Evolutionary conservation across 805 yeast species (phyloP).

Genomic region (Myxozyma monticola): DNA sequence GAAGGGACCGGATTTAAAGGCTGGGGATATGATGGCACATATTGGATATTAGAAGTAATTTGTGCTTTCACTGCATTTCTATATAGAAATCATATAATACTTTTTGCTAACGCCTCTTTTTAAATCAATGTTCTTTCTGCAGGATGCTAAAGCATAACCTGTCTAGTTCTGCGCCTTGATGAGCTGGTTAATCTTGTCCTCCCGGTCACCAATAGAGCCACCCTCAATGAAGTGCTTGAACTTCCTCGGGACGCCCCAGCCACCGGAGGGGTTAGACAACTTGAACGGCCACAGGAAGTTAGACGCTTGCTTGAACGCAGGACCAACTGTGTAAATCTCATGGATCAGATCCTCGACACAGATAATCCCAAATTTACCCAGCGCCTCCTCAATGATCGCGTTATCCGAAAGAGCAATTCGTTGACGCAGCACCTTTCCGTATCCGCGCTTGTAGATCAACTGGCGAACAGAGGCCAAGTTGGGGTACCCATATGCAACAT

Average conservation of each 20-base stretch:
- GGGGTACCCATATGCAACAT: conserved; percentile 82
- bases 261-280: conserved; percentile 79
- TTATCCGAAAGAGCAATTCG: conserved; percentile 71
- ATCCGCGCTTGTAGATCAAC: conserved; percentile 80
- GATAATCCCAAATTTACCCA: conserved; percentile 73
- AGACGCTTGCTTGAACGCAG: conserved; percentile 82
- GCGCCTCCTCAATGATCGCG: conserved; percentile 65
- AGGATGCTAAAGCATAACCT: too few relatives aligned
- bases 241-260: conserved; percentile 79
- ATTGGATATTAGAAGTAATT: too few relatives aligned
- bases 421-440: conserved; percentile 78
- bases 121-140: too few relatives aligned
- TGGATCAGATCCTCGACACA: conserved; percentile 77
- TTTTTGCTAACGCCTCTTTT: too few relatives aligned
- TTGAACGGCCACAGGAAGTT: conserved; percentile 86
- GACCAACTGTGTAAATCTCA: conserved; percentile 81
- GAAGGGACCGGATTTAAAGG: not conserved
- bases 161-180: conserved; percentile 41
- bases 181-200: conserved; percentile 72
- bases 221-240: conserved; percentile 83
- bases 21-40: too few relatives aligned
- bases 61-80: too few relatives aligned
- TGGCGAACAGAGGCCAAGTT: conserved; percentile 69
- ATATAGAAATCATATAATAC: too few relatives aligned
- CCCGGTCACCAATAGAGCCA: conserved; percentile 84